Percentiles rank a stretch among this genome's conserved stretches.
Conservation (phyloP, 768 basidiomycete species). For the Tricholoma sp. region DNA sequence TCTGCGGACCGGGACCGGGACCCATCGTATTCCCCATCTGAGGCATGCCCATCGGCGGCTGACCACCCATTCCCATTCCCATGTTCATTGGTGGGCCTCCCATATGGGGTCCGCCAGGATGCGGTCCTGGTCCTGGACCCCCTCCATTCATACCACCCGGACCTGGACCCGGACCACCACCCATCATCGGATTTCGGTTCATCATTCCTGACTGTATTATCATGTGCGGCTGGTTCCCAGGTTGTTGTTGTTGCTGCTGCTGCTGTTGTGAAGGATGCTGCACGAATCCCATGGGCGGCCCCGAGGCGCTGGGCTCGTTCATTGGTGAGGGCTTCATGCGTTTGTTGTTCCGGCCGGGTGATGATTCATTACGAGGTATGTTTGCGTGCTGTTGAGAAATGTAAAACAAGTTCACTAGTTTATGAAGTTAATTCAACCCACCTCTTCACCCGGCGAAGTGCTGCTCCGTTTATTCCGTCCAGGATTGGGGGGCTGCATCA, state of each 20-base stretch:
- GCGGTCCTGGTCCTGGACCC: constrained; percentile 2
- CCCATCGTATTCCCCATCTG: constrained; percentile 15
- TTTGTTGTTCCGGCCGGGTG: constrained; percentile 45
- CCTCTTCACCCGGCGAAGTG: constrained; percentile 61
- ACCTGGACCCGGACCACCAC: constrained; percentile 23
- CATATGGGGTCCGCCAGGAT: constrained; percentile 23
- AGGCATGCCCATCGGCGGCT: constrained; percentile 18
- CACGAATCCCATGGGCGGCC: constrained; percentile 16
- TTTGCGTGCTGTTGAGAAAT: constrained; percentile 37
- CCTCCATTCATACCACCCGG: constrained; percentile 26
- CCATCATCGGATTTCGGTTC: constrained; percentile 34
- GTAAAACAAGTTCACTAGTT: neutral
- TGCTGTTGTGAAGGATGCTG: constrained; percentile 25
- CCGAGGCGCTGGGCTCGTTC: constrained; percentile 35
- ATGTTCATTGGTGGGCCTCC: constrained; percentile 18
- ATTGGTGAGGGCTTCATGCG: constrained; percentile 41
- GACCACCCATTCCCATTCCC: constrained; percentile 19
- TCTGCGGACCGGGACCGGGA: constrained; percentile 31
- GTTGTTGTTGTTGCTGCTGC: constrained; percentile 25
- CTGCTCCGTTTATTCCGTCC: constrained; percentile 47
- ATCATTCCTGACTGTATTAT: constrained; percentile 29
- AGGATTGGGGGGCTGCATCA: constrained; percentile 27
- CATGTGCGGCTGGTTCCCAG: constrained; percentile 26
- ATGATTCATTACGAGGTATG: constrained; percentile 44
- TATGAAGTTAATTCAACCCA: constrained; percentile 13